Evolutionary conservation across 2,329 filamentous ascomycete genomes (phyloP).

Genomic region (Colletotrichum kahawae): DNA sequence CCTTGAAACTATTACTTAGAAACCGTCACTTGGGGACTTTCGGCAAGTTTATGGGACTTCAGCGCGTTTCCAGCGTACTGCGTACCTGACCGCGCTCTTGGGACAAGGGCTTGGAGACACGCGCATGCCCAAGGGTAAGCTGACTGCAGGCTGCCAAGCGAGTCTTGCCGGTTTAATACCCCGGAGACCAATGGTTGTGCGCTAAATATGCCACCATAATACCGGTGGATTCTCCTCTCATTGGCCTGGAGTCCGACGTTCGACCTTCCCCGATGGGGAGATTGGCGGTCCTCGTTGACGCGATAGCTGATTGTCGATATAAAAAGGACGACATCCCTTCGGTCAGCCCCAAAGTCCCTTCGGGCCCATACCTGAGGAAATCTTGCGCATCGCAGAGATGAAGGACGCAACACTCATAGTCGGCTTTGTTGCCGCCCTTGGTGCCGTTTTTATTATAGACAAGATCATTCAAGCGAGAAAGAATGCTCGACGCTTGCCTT

Average conservation of each 20-base stretch:
- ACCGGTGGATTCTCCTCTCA: background rate
- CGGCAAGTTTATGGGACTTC: background rate
- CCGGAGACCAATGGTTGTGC: background rate
- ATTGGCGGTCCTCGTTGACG: background rate
- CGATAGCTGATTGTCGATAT: background rate
- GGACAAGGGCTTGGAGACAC: background rate
- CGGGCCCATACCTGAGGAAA: background rate
- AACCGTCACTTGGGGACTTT: background rate
- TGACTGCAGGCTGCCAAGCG: background rate
- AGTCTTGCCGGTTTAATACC: background rate
- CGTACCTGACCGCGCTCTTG: background rate
- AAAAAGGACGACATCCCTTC: background rate
- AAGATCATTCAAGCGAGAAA: background rate
- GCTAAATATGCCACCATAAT: background rate
- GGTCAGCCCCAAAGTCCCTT: background rate
- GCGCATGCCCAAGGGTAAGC: background rate
- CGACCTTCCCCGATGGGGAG: background rate
- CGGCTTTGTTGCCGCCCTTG: background rate
- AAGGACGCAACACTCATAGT: background rate
- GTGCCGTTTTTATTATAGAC: background rate
- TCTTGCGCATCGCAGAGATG: background rate
- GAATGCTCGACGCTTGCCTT: background rate
- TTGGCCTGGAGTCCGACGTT: background rate
- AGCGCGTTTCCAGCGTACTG: background rate
- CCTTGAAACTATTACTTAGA: background rate